Evolutionary conservation across 2,329 filamentous ascomycete species (phyloP), one percentile per base, ranked within the genome.

Genomic region (Scedosporium aurantiacum): DNA sequence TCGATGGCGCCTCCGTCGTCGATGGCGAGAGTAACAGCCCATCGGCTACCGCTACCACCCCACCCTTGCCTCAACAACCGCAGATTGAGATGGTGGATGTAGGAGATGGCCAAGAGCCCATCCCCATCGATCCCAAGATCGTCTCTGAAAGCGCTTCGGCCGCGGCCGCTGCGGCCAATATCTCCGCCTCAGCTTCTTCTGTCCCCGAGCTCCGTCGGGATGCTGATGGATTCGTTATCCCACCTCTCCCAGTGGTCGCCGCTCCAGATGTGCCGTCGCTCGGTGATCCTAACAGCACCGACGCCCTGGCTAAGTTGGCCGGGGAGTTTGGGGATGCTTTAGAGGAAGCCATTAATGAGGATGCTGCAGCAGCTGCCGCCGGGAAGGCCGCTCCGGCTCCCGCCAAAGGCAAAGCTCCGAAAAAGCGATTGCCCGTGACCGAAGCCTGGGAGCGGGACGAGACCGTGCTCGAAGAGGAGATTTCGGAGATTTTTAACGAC

Each of bases 201-300:
- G 47, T 4, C 14, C 28, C 61, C 1, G 71, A 75, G 52, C 73
- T 73, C 58, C 78, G 81, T 18, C 72, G 82, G 10, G 87, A 89
- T 69, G 80, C 83, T 2, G 86, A 90, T 66, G 87, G 87, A 2
- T 89, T 89, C 68, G 82, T 81, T 47, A 85, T 90, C 37, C 86
- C 87, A 0, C 74, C 76, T 0, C 66, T 74, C 5, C 81, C 80
- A 0, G 47, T 32, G 10, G 61, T 6, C 41, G 64, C 65, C 8
- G 64, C 68, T 16, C 62, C 65, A 40, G 59, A 62, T 12, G 56
- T 61, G 16, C 61, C 61, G 5, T 43, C 57, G 23, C 63, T 65
- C 5, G 60, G 52, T 2, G 64, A 63, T 47, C 37, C 59, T 8
- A 62, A 64, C 23, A 59, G 64, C 12, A 67, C 70, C 0, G 66